Base-by-base conservation (phyloP, 1,284 basidiomycete species). In the Chondrostereum purpureum region DNA sequence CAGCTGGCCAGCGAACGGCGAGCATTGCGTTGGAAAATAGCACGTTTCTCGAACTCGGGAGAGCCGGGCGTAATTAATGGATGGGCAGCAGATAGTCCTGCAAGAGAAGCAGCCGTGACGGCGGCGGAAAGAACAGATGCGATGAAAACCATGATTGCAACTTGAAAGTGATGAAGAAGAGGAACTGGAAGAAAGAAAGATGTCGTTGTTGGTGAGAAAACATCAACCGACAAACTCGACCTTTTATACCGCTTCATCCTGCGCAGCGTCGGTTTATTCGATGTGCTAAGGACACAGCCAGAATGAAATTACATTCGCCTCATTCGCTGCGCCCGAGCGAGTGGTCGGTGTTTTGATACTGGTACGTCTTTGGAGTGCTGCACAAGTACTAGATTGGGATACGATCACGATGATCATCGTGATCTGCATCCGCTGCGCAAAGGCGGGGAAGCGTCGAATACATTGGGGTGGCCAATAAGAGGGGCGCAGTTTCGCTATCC, bases 1-100 rank as follows among this genome's bases (percentile, higher is more conserved):
- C 50, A 51, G 17, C 21, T 37, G 13, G 47, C 44, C 13, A 51
- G 47, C 12, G 50, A 51, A 39, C 50, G 37, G 2, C 45, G 40
- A 5, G 50, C 44, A 10, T 39, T 22, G 10, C 35, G 35, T 23
- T 46, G 47, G 38, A 51, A 49, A 18, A 20, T 43, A 10, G 21
- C 44, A 37, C 43, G 50, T 19, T 45, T 42, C 27, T 41, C 16
- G 41, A 19, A 40, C 42, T 51, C 47, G 4, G 35, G 31, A 12
- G 44, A 48, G 27, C 47, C 50, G 17, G 37, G 35, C 13, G 20
- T 34, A 5, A 14, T 24, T 16, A 46, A 47, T 12, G 44, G 24
- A 35, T 51, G 50, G 8, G 47, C 50, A 34, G 50, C 24, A 11
- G 37, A 11, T 17, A 51, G n/a, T 16, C 21, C 23, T 16, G 44